Percentiles rank a stretch among this genome's conserved stretches.
Evolutionary conservation across 495 filamentous ascomycete genomes (phyloP).

Genomic region (Niebla homalea): DNA sequence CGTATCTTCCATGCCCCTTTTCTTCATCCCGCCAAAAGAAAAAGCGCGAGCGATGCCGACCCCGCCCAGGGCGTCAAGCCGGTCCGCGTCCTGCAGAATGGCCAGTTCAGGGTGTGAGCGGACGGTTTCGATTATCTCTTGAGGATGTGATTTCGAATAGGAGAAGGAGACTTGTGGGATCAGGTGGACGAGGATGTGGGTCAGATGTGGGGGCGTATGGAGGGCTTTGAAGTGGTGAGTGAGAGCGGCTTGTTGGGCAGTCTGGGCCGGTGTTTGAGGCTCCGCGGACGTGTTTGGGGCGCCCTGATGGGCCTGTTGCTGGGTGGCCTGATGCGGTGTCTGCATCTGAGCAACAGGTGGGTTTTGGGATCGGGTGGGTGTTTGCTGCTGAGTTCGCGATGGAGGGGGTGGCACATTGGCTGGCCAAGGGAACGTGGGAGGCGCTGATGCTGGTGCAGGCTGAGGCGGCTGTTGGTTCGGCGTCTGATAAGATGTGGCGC

Average conservation of each 20-base stretch:
- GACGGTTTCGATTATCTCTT: not conserved
- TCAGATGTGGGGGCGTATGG: slow-evolving; percentile 7
- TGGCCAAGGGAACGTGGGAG: slow-evolving; percentile 1
- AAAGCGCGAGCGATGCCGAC: slow-evolving; percentile 56
- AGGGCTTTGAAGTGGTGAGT: slow-evolving; percentile 5
- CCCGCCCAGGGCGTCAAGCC: slow-evolving; percentile 65
- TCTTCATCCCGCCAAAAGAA: slow-evolving; percentile 46
- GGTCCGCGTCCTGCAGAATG: slow-evolving; percentile 65
- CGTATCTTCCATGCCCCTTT: slow-evolving; percentile 30
- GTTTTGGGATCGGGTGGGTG: not conserved
- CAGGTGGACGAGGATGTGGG: slow-evolving; percentile 4
- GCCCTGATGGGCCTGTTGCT: not conserved
- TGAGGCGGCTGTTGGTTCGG: no score
- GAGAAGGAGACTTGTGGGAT: slow-evolving; percentile 9
- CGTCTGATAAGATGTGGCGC: no score
- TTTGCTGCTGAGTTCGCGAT: not conserved
- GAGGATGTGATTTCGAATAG: not conserved
- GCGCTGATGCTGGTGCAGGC: not conserved
- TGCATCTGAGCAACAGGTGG: not conserved
- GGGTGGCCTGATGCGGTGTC: no score
- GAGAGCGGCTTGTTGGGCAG: not conserved
- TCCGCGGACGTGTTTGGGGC: not conserved
- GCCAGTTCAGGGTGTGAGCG: slow-evolving; percentile 48
- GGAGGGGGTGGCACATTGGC: not conserved
- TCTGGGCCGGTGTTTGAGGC: not conserved